Evolutionary conservation across 1,284 basidiomycete species (phyloP).

Genomic region (Crepidotus sp.): DNA sequence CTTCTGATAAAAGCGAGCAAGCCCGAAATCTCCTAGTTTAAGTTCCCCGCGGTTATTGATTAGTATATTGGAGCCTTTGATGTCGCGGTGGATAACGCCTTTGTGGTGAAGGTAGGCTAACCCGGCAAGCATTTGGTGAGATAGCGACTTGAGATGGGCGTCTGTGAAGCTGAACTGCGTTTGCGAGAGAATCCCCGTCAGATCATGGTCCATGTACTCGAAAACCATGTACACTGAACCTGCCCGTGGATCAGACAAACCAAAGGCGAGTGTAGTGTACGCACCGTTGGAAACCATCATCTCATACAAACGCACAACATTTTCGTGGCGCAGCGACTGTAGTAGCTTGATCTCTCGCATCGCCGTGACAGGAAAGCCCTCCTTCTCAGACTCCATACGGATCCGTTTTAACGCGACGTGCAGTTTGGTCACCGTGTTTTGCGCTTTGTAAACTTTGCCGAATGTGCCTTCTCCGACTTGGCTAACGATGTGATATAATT

Average conservation of each 20-base stretch:
- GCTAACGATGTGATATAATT: constrained; percentile 80
- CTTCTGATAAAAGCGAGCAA: constrained; percentile 96
- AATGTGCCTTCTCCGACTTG: constrained; percentile 99
- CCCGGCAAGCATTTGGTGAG: constrained; percentile 89
- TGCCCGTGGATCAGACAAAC: constrained; percentile 25
- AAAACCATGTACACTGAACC: constrained; percentile 99
- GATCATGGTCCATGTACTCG: constrained; percentile 99
- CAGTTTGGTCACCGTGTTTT: constrained; percentile 65
- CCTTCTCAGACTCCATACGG: constrained; percentile 94
- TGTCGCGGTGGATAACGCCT: constrained; percentile 94
- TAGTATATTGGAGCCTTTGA: constrained; percentile 98
- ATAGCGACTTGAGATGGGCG: constrained; percentile 92
- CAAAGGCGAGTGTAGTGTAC: constrained; percentile 19
- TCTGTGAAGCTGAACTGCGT: constrained; percentile 77
- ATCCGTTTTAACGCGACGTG: constrained; percentile 95
- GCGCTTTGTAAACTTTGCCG: constrained; percentile 98
- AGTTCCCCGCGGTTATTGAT: constrained; percentile 88
- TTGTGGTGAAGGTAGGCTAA: constrained; percentile 92
- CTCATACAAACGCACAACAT: constrained; percentile 86
- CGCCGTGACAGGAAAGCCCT: constrained; percentile 98
- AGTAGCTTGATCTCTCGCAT: constrained; percentile 98
- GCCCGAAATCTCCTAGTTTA: constrained; percentile 95
- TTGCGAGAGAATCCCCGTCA: constrained; percentile 92
- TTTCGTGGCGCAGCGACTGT: constrained; percentile 83
- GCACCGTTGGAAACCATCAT: constrained; percentile 97